These are phyloP conservation scores for Clavispora vitiphila DNA, from an alignment of 805 yeast genomes.

Conservation along the genomic window DNA sequence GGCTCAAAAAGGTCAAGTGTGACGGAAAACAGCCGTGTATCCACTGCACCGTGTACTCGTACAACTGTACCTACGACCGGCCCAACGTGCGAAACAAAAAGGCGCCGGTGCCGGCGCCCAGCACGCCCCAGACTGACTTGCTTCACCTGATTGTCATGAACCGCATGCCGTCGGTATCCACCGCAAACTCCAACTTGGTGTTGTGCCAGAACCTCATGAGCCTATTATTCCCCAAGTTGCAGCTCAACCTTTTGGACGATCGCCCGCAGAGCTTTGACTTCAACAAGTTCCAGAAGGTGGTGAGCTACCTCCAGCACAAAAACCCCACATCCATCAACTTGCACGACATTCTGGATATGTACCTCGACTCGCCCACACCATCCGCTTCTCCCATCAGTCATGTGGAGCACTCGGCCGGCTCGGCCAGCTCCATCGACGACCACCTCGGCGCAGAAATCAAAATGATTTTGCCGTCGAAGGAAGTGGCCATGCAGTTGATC, in stretches of 20 bases:
- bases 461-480: conserved; percentile 70
- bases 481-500: conserved; percentile 64
- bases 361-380: conserved; percentile 24
- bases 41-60: conserved; percentile 82
- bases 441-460: conserved; percentile 45
- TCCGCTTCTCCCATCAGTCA: conserved; percentile 6
- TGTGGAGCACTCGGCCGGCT: conserved; percentile 9
- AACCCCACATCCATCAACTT: conserved; percentile 15
- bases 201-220: conserved; percentile 32
- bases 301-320: conserved; percentile 17
- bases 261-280: conserved; percentile 26
- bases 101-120: conserved; percentile 10
- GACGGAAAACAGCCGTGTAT: conserved; percentile 76
- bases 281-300: conserved; percentile 27
- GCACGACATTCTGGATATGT: conserved; percentile 25
- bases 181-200: conserved; percentile 13
- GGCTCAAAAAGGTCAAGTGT: conserved; percentile 73
- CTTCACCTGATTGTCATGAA: conserved; percentile 15
- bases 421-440: conserved; percentile 22
- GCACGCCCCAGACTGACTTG: conserved; percentile 15
- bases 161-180: conserved; percentile 8
- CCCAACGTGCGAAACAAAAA: conserved; percentile 57
- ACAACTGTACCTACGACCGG: conserved; percentile 79
- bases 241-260: conserved; percentile 31
- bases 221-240: conserved; percentile 31